phyloP scores from a whole-genome alignment of 768 basidiomycete species.

The Pholiota conissans region DNA sequence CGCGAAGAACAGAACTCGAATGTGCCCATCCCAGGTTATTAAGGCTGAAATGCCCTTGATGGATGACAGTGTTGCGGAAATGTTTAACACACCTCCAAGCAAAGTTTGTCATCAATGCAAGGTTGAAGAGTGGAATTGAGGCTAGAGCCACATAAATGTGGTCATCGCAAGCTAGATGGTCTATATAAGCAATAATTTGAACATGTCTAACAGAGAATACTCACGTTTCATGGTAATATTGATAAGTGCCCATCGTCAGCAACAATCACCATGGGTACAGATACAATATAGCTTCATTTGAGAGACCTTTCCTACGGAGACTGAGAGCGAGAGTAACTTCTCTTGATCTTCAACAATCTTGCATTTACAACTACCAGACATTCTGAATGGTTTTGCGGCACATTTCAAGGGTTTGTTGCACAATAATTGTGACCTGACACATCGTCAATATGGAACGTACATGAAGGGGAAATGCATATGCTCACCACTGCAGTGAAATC shows the following conservation, averaged over 20 bases:
- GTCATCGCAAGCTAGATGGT: not conserved
- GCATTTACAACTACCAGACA: conserved; percentile 7
- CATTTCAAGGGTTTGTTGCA: not conserved
- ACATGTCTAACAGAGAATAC: not conserved
- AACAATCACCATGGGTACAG: conserved; percentile 2
- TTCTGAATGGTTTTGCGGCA: not conserved
- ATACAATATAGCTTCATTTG: not conserved
- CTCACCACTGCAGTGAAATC: conserved; percentile 4
- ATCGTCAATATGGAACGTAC: not conserved
- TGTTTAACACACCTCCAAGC: conserved; percentile 9
- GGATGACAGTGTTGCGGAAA: conserved; percentile 2
- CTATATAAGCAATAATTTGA: not conserved
- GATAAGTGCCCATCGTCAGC: conserved; percentile 2
- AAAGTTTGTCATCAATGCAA: conserved; percentile 3
- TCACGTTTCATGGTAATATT: not conserved
- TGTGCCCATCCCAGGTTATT: not conserved
- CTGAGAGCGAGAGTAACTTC: not conserved
- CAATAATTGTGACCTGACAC: conserved; percentile 6
- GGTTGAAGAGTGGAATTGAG: not conserved
- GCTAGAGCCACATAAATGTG: not conserved
- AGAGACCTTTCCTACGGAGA: not conserved
- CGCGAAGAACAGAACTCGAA: not conserved
- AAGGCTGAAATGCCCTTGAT: not conserved
- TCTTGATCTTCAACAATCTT: not conserved
- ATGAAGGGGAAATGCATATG: not conserved